Conservation (phyloP, 2,329 filamentous ascomycete genomes). For the Xylariales sp. region DNA sequence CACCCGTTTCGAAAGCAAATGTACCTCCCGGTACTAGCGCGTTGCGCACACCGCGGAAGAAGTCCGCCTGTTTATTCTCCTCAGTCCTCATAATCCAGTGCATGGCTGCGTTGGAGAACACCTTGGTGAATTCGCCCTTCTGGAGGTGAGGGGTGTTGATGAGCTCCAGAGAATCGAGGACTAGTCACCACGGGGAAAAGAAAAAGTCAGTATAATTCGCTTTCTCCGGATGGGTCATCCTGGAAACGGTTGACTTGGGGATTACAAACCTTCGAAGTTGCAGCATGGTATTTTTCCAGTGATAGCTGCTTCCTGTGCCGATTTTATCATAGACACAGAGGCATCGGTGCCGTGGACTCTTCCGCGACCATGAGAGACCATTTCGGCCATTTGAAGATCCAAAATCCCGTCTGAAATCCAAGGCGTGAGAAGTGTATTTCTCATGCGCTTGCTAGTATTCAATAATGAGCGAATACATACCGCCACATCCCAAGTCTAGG, state of each 20-base stretch:
- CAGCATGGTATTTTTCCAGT: slow-evolving; percentile 28
- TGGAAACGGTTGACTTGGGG: no score
- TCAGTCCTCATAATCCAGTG: slow-evolving; percentile 57
- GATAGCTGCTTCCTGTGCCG: slow-evolving; percentile 38
- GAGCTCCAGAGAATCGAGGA: slow-evolving; percentile 41
- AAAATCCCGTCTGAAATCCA: slow-evolving; percentile 58
- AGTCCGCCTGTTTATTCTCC: slow-evolving; percentile 36
- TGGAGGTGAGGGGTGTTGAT: slow-evolving; percentile 28
- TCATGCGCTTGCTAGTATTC: not conserved
- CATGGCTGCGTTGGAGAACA: slow-evolving; percentile 63
- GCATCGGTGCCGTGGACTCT: slow-evolving; percentile 54
- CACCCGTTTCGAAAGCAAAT: slow-evolving; percentile 69
- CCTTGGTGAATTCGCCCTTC: slow-evolving; percentile 42
- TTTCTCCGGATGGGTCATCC: no score
- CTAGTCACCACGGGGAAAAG: slow-evolving; percentile 20
- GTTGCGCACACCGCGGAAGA: slow-evolving; percentile 49
- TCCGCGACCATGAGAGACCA: slow-evolving; percentile 40
- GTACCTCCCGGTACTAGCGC: slow-evolving; percentile 50
- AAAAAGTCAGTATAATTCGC: not conserved
- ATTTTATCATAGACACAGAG: slow-evolving; percentile 54
- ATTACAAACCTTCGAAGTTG: slow-evolving; percentile 42
- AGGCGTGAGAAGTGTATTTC: not conserved
- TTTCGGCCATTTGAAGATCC: slow-evolving; percentile 46
- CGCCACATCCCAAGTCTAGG: slow-evolving; percentile 62
- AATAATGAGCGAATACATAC: slow-evolving; percentile 26